Percentiles rank a stretch among this genome's conserved stretches.
Evolutionary conservation across 805 yeast species (phyloP).

Genomic region (Myxozyma mucilagina): DNA sequence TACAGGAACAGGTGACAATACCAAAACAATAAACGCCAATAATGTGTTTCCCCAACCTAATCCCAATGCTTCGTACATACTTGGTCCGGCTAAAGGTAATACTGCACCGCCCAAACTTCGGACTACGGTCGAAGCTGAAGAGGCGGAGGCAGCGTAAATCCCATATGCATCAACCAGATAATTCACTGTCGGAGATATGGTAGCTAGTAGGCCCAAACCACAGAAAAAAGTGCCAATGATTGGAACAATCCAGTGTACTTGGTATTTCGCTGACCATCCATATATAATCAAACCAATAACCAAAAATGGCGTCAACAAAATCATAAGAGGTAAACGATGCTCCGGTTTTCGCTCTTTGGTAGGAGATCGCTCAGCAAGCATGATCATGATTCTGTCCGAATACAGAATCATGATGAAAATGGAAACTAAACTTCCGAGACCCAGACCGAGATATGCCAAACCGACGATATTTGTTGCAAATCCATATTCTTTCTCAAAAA

Average conservation of each 20-base stretch:
- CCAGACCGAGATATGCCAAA: constrained; percentile 58
- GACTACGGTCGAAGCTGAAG: constrained; percentile 67
- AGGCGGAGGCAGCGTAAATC: constrained; percentile 65
- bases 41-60: constrained; percentile 44
- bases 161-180: constrained; percentile 73
- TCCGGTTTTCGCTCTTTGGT: constrained; percentile 66
- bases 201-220: constrained; percentile 58
- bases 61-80: constrained; percentile 40
- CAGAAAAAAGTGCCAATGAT: constrained; percentile 61
- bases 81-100: constrained; percentile 63
- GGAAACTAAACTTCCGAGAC: constrained; percentile 56
- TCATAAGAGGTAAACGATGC: constrained; percentile 54
- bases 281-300: constrained; percentile 65
- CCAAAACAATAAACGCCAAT: constrained; percentile 57
- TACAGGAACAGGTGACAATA: constrained; percentile 61
- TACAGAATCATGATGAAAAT: constrained; percentile 50
- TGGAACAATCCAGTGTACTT: constrained; percentile 63
- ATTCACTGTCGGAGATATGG: constrained; percentile 63
- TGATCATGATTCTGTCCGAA: constrained; percentile 47
- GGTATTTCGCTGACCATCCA: constrained; percentile 65
- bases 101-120: constrained; percentile 67
- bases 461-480: constrained; percentile 46
- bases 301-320: constrained; percentile 52
- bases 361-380: constrained; percentile 44
- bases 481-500: constrained; percentile 51